phyloP scores from a whole-genome alignment of 164 flowering plant genomes.

The Annona squamosa region DNA sequence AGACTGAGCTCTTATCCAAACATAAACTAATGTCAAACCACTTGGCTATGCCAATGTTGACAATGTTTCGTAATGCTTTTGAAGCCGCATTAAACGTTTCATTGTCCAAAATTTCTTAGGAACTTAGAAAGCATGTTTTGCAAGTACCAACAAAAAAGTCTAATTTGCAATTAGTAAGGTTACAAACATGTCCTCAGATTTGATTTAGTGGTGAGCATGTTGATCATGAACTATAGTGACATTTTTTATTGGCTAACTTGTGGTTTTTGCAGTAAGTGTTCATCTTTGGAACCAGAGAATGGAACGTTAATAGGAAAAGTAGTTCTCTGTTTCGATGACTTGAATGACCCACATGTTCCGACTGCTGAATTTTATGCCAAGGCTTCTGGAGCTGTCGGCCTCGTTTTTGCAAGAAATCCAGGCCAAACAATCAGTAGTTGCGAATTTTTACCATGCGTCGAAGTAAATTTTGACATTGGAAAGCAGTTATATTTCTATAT shows the following conservation, averaged over 20 bases:
- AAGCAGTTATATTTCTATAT: slow-evolving; percentile 33
- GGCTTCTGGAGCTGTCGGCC: slow-evolving; percentile 19
- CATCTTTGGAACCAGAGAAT: slow-evolving; percentile 1
- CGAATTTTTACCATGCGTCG: slow-evolving; percentile 7
- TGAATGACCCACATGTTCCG: not conserved
- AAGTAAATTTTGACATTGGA: slow-evolving; percentile 36
- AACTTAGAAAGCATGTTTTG: no score
- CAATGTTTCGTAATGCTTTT: no score
- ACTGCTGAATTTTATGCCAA: slow-evolving; percentile 1
- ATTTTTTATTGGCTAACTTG: not conserved
- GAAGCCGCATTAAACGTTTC: no score
- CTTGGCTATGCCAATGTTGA: no score
- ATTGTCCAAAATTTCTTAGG: no score
- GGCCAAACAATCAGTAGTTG: slow-evolving; percentile 3
- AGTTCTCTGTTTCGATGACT: slow-evolving; percentile 17
- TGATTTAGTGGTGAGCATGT: no score
- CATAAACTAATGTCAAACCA: no score
- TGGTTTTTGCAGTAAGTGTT: not conserved
- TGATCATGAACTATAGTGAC: not conserved
- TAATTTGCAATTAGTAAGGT: no score
- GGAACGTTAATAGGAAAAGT: slow-evolving; percentile 17
- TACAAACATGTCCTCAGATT: no score
- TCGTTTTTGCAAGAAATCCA: slow-evolving; percentile 15
- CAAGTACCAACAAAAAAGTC: no score
- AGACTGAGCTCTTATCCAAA: no score